phyloP scores from a whole-genome alignment of 768 basidiomycete species.

The Auricularia cornea region DNA sequence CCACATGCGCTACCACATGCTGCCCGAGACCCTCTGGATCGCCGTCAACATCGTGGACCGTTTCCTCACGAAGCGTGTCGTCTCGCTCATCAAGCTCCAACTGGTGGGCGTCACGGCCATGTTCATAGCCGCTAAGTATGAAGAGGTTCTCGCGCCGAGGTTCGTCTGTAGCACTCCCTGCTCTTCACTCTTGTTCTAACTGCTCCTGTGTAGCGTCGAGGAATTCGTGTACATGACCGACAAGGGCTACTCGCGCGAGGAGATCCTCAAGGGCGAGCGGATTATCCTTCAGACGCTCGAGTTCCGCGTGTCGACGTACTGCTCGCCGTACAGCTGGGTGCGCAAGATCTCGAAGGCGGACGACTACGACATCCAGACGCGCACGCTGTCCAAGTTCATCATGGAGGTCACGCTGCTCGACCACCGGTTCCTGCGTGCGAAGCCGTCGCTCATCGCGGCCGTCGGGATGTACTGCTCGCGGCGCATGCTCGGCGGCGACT shows the following conservation, averaged over 20 bases:
- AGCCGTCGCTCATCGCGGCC: slow-evolving; percentile 89
- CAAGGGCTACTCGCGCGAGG: slow-evolving; percentile 86
- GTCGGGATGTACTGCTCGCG: slow-evolving; percentile 96
- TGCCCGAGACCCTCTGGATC: slow-evolving; percentile 98
- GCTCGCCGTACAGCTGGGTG: slow-evolving; percentile 99
- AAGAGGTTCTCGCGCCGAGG: slow-evolving; percentile 95
- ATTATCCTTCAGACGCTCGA: slow-evolving; percentile 94
- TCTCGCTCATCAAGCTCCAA: slow-evolving; percentile 84
- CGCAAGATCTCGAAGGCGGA: slow-evolving; percentile 97
- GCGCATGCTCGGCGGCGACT: slow-evolving; percentile 88
- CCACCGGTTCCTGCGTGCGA: slow-evolving; percentile 83
- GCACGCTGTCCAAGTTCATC: slow-evolving; percentile 95
- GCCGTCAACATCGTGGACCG: slow-evolving; percentile 95
- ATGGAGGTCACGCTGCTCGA: slow-evolving; percentile 94
- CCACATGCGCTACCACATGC: slow-evolving; percentile 96
- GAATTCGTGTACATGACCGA: slow-evolving; percentile 99
- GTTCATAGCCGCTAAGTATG: slow-evolving; percentile 99
- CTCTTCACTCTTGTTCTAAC: background rate
- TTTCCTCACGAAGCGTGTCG: slow-evolving; percentile 81
- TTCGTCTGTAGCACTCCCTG: slow-evolving; percentile 15
- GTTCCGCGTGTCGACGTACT: slow-evolving; percentile 93
- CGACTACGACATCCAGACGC: slow-evolving; percentile 95
- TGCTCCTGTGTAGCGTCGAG: slow-evolving; percentile 46
- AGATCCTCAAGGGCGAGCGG: slow-evolving; percentile 95
- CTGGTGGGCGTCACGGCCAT: slow-evolving; percentile 97